Evolutionary conservation across 2,329 filamentous ascomycete species (phyloP).

Genomic region (Aspergillus nomiae): DNA sequence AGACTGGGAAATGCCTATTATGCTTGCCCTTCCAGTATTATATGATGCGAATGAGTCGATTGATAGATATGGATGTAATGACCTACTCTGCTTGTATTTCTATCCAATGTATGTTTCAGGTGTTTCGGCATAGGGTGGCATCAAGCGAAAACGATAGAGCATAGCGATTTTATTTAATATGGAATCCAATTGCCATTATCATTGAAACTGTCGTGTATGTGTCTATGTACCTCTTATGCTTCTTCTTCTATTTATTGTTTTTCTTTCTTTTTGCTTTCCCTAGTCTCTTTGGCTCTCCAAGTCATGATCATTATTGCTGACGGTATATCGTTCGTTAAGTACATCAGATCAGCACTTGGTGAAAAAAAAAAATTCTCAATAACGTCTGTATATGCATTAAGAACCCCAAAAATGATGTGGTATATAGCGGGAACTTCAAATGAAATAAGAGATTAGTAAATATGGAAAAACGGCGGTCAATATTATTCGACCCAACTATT

Average conservation of each 20-base stretch:
- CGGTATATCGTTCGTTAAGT: constrained; percentile 8
- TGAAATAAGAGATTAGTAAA: constrained; percentile 1
- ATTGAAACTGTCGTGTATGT: neutral
- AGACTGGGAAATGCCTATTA: neutral
- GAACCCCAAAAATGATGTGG: constrained; percentile 13
- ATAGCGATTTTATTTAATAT: constrained; percentile 12
- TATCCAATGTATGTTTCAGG: neutral
- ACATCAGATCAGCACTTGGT: neutral
- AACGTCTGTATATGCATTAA: constrained; percentile 6
- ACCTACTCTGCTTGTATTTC: neutral
- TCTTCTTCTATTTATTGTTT: neutral
- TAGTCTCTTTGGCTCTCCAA: neutral
- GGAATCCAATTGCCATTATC: constrained; percentile 1
- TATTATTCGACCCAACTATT: constrained; percentile 5
- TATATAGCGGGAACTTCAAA: constrained; percentile 11
- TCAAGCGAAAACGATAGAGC: neutral
- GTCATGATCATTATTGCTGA: constrained; percentile 12
- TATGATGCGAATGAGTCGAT: constrained; percentile 7
- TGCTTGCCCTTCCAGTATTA: neutral
- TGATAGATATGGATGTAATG: constrained; percentile 14
- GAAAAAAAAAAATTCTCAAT: neutral
- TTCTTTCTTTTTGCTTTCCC: neutral
- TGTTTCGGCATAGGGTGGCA: no score
- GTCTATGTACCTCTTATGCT: neutral
- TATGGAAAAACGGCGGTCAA: constrained; percentile 2